Evolutionary conservation across 805 yeast species (phyloP).

Genomic region (Barnettozyma sp.): DNA sequence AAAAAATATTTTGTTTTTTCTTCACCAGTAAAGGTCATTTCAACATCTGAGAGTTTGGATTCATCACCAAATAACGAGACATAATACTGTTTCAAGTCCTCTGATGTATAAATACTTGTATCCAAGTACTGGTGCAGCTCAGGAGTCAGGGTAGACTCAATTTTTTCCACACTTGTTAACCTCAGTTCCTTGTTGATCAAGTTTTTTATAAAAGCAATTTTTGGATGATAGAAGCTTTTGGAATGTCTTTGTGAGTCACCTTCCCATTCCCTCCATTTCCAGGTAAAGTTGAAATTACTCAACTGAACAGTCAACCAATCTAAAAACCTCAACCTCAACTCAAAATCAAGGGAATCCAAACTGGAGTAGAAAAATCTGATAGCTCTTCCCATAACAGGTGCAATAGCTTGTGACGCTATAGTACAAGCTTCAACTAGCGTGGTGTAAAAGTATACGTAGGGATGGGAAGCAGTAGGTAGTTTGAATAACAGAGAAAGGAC

Average conservation of each 20-base stretch:
- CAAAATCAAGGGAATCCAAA: conserved; percentile 64
- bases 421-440: conserved; percentile 82
- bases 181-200: conserved; percentile 79
- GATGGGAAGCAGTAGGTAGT: conserved; percentile 60
- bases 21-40: conserved; percentile 7
- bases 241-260: conserved; percentile 43
- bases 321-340: conserved; percentile 60
- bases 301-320: conserved; percentile 94
- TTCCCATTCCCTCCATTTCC: conserved; percentile 98
- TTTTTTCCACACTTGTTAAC: conserved; percentile 66
- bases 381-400: conserved; percentile 93
- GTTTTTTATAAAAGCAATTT: conserved; percentile 64
- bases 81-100: conserved; percentile 33
- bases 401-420: conserved; percentile 74
- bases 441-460: conserved; percentile 74
- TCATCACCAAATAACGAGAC: conserved; percentile 27
- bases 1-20: conserved; percentile 33
- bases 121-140: conserved; percentile 46
- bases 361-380: conserved; percentile 73
- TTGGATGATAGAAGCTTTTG: conserved; percentile 56
- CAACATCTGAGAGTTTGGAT: conserved; percentile 17
- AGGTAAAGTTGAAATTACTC: conserved; percentile 87
- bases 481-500: conserved; percentile 71
- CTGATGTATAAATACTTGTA: conserved; percentile 31
- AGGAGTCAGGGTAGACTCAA: conserved; percentile 62